Evolutionary conservation across 2,329 filamentous ascomycete genomes (phyloP).

Genomic region (Cylindrodendrum hubeiense): DNA sequence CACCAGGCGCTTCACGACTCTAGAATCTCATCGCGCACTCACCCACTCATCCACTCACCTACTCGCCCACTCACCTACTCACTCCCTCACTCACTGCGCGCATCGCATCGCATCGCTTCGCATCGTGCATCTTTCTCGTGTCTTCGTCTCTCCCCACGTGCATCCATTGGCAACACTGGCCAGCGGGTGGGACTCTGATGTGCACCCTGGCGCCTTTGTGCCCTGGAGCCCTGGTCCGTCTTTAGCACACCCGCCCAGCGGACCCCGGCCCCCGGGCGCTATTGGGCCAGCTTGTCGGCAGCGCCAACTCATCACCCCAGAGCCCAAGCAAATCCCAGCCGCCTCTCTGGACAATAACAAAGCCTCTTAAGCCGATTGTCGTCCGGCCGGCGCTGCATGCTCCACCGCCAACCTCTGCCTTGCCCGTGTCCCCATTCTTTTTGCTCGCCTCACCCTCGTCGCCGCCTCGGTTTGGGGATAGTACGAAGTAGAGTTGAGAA

Average conservation of each 20-base stretch:
- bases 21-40: neutral
- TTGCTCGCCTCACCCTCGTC: constrained; percentile 2
- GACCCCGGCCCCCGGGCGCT: constrained; percentile 44
- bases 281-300: constrained; percentile 54
- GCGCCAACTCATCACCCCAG: constrained; percentile 54
- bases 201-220: neutral
- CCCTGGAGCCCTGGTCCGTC: constrained; percentile 11
- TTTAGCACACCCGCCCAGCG: constrained; percentile 35
- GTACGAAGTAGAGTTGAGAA: constrained; percentile 9
- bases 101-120: constrained; percentile 23
- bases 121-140: constrained; percentile 18
- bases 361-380: constrained; percentile 38
- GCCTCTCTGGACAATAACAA: constrained; percentile 49
- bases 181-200: neutral
- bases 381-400: constrained; percentile 9
- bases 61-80: neutral
- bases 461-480: constrained; percentile 12
- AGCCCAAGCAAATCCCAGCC: constrained; percentile 27
- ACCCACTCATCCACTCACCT: neutral
- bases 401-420: constrained; percentile 24
- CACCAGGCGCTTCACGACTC: neutral
- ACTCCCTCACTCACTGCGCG: constrained; percentile 12
- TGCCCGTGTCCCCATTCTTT: constrained; percentile 1
- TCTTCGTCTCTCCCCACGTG: constrained; percentile 18
- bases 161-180: constrained; percentile 13